Percentiles rank a stretch among this genome's conserved stretches.
Evolutionary conservation across 2,329 filamentous ascomycete genomes (phyloP).

Genomic region (Talaromyces amestolkiae): DNA sequence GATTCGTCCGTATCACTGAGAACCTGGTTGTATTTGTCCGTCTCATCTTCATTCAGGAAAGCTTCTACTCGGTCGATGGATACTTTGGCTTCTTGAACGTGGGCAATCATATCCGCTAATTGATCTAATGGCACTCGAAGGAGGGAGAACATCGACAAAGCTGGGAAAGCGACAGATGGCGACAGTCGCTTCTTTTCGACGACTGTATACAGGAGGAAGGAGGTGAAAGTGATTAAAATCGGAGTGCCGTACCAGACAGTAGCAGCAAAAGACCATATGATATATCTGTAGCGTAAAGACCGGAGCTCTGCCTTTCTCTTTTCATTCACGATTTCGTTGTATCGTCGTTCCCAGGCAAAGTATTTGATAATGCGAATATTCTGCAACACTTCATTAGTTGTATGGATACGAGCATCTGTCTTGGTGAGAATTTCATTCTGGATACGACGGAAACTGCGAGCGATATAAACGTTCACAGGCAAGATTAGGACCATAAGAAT

Average conservation of each 20-base stretch:
- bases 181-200: constrained; percentile 86
- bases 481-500: constrained; percentile 84
- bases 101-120: constrained; percentile 96
- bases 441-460: constrained; percentile 76
- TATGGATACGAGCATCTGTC: constrained; percentile 92
- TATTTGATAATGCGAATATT: constrained; percentile 99
- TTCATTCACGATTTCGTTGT: constrained; percentile 80
- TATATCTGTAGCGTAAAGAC: constrained; percentile 75
- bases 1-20: constrained; percentile 67
- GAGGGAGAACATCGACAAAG: constrained; percentile 91
- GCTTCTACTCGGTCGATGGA: constrained; percentile 96
- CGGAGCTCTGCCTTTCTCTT: constrained; percentile 77
- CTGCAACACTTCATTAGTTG: constrained; percentile 93
- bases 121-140: constrained; percentile 91
- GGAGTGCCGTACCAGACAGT: constrained; percentile 97
- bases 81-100: constrained; percentile 95
- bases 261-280: constrained; percentile 87
- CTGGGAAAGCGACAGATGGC: constrained; percentile 92
- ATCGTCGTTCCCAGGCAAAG: constrained; percentile 96
- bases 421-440: constrained; percentile 90
- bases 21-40: constrained; percentile 88
- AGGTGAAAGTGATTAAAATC: constrained; percentile 92
- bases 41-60: constrained; percentile 90
- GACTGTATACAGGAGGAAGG: constrained; percentile 88
- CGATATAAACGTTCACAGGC: constrained; percentile 86